phyloP scores from a whole-genome alignment of 2,329 filamentous ascomycete species.

The Gaeumannomyces sp. region DNA sequence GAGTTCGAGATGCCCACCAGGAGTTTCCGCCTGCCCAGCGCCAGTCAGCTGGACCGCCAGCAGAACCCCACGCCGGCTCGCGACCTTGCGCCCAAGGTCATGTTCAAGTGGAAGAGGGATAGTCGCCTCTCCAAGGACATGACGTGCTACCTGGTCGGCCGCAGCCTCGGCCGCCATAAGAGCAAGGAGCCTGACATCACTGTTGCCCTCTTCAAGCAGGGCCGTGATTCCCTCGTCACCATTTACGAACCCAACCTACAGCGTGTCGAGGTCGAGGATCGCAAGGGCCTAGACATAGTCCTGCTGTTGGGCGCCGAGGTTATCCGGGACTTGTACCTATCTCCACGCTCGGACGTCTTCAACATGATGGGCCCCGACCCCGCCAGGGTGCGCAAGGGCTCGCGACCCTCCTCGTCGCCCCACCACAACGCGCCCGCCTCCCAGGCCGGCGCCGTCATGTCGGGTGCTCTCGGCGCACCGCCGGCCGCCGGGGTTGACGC shows the following conservation, averaged over 20 bases:
- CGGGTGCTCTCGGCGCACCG: conserved; percentile 26
- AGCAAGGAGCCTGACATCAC: conserved; percentile 93
- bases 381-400: conserved; percentile 29
- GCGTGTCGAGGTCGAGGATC: conserved; percentile 86
- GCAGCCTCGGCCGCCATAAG: conserved; percentile 65
- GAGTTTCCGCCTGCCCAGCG: conserved; percentile 74
- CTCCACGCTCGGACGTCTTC: conserved; percentile 67
- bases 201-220: conserved; percentile 74
- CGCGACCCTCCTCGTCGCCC: conserved; percentile 26
- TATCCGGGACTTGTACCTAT: conserved; percentile 59
- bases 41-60: conserved; percentile 70
- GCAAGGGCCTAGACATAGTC: conserved; percentile 85
- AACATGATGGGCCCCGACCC: conserved; percentile 52
- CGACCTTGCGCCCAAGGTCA: conserved; percentile 63
- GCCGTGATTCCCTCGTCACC: conserved; percentile 61
- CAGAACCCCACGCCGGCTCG: conserved; percentile 30
- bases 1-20: conserved; percentile 88
- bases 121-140: conserved; percentile 80
- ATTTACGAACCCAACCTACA: conserved; percentile 91
- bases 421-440: neutral
- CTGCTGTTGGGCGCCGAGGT: conserved; percentile 58
- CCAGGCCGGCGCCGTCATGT: conserved; percentile 27
- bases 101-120: conserved; percentile 87
- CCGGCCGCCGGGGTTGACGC: conserved; percentile 52
- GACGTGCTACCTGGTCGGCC: conserved; percentile 80